Percentiles rank a stretch among this genome's conserved stretches.
Evolutionary conservation across 2,329 filamentous ascomycete genomes (phyloP).

Genomic region (Zopfia rhizophila): DNA sequence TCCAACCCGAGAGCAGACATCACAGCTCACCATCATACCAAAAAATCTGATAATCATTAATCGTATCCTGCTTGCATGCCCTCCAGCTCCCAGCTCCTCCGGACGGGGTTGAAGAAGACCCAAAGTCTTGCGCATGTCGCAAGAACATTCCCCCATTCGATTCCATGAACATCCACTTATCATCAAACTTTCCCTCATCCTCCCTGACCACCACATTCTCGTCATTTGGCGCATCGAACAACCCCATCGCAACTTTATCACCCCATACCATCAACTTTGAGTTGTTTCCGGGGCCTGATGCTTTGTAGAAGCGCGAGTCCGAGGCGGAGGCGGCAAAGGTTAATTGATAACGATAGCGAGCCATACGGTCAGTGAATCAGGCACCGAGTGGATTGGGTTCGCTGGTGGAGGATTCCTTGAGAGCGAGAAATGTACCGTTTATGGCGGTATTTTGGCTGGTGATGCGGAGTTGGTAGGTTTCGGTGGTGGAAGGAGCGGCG

Average conservation of each 20-base stretch:
- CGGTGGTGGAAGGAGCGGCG: conserved; percentile 1
- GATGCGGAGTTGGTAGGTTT: conserved; percentile 16
- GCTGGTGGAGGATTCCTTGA: conserved; percentile 9
- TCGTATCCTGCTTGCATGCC: conserved; percentile 12
- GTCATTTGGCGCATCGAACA: conserved; percentile 12
- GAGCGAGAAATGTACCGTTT: conserved; percentile 1
- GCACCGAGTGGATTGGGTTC: conserved; percentile 15
- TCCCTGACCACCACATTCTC: background rate
- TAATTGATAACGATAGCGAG: conserved; percentile 17
- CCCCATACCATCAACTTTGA: conserved; percentile 14
- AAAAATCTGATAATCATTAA: conserved; percentile 17
- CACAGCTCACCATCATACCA: conserved; percentile 22
- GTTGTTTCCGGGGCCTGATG: conserved; percentile 5
- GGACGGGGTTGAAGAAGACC: background rate
- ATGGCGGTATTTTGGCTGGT: conserved; percentile 9
- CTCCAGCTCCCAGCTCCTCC: conserved; percentile 12
- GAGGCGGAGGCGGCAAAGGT: conserved; percentile 1
- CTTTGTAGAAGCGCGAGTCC: conserved; percentile 9
- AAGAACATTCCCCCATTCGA: background rate
- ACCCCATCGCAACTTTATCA: conserved; percentile 1
- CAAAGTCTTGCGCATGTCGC: conserved; percentile 9
- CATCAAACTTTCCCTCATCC: conserved; percentile 4
- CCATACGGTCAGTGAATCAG: conserved; percentile 14
- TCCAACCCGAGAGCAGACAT: background rate
- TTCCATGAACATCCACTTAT: conserved; percentile 5